Conservation (phyloP, 2,329 filamentous ascomycete species). For the Aspergillus tubingensis region DNA sequence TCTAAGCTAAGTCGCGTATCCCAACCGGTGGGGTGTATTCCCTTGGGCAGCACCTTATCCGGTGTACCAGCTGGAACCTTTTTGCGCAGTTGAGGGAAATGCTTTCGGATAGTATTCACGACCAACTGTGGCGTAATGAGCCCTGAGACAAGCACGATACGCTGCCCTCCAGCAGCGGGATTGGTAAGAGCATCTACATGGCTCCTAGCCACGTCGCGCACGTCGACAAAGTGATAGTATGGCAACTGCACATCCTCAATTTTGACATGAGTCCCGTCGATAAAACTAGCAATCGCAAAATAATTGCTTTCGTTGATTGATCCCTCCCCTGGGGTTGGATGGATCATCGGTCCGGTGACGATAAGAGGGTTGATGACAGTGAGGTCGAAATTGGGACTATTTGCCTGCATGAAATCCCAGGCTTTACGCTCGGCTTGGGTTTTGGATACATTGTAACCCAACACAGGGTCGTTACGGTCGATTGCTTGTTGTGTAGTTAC, state of each 20-base stretch:
- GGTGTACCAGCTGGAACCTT: constrained; percentile 50
- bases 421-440: constrained; percentile 17
- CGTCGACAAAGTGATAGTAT: constrained; percentile 21
- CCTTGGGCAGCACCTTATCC: constrained; percentile 20
- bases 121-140: constrained; percentile 52
- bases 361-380: constrained; percentile 24
- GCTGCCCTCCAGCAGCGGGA: constrained; percentile 20
- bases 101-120: constrained; percentile 46
- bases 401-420: constrained; percentile 20
- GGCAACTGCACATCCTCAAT: constrained; percentile 22
- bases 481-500: constrained; percentile 20
- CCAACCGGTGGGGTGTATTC: constrained; percentile 25
- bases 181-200: constrained; percentile 15
- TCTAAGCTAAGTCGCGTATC: constrained; percentile 19
- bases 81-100: constrained; percentile 55
- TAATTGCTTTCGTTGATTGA: constrained; percentile 27
- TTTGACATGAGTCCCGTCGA: constrained; percentile 22
- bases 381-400: constrained; percentile 17
- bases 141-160: constrained; percentile 55
- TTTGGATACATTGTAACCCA: constrained; percentile 22
- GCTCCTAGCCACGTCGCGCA: constrained; percentile 15
- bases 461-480: constrained; percentile 12
- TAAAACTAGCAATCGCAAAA: constrained; percentile 25
- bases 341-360: constrained; percentile 26
- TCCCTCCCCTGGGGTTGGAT: constrained; percentile 18